These are phyloP conservation scores for Curvularia lunata DNA, from an alignment of 2,329 filamentous ascomycete species.

Conservation along the genomic window DNA sequence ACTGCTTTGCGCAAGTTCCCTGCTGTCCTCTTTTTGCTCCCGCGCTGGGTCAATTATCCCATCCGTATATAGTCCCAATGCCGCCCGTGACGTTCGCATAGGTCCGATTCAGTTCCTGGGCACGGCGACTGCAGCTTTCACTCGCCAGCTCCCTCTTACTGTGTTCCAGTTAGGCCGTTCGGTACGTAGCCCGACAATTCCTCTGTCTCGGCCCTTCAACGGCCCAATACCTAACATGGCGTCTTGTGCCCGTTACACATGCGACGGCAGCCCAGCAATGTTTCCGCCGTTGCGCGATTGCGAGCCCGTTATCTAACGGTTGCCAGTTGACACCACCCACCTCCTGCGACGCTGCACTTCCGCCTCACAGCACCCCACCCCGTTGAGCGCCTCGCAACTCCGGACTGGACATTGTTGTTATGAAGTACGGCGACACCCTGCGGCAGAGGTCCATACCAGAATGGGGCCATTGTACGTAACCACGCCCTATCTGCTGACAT, in stretches of 20 bases:
- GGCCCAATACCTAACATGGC: conserved; percentile 9
- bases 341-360: conserved; percentile 18
- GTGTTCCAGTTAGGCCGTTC: conserved; percentile 16
- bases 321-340: conserved; percentile 16
- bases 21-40: conserved; percentile 5
- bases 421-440: conserved; percentile 80
- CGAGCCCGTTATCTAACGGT: conserved; percentile 23
- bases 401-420: conserved; percentile 43
- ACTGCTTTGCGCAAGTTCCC: conserved; percentile 6
- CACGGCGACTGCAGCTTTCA: conserved; percentile 7
- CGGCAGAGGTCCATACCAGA: conserved; percentile 78
- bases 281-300: conserved; percentile 5
- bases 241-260: conserved; percentile 1
- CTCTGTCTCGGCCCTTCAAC: conserved; percentile 10
- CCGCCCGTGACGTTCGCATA: background rate
- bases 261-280: background rate
- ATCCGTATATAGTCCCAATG: background rate
- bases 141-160: conserved; percentile 10
- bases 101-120: conserved; percentile 1
- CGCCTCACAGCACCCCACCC: conserved; percentile 4
- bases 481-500: conserved; percentile 4
- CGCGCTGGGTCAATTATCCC: background rate
- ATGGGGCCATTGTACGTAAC: conserved; percentile 73
- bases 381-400: conserved; percentile 13
- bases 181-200: no score